Percentiles rank a stretch among this genome's conserved stretches.
phyloP scores from a whole-genome alignment of 441 rosid species.

The Theobroma grandiflorum region DNA sequence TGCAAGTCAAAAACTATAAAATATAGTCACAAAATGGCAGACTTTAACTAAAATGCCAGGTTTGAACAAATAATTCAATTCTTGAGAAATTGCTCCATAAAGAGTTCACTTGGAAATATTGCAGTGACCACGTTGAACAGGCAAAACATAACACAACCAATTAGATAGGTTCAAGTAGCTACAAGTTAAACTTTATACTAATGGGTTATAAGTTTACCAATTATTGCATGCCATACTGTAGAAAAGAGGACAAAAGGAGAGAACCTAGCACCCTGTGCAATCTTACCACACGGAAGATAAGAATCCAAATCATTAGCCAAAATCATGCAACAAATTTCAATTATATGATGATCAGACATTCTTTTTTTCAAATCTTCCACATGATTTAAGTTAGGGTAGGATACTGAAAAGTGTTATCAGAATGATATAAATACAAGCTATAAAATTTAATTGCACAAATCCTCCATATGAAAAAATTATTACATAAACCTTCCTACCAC shows the following conservation, averaged over 20 bases:
- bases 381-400: neutral
- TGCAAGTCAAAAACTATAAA: neutral
- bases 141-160: neutral
- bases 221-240: neutral
- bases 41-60: neutral
- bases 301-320: neutral
- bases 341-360: neutral
- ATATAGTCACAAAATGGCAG: neutral
- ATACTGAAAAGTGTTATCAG: neutral
- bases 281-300: slow-evolving; percentile 3
- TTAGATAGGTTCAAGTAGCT: slow-evolving; percentile 2
- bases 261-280: neutral
- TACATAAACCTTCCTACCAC: too few species aligned
- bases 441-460: neutral
- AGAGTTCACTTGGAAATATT: neutral
- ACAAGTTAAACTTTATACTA: neutral
- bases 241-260: neutral
- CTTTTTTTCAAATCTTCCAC: neutral
- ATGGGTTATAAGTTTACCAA: neutral
- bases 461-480: neutral
- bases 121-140: neutral
- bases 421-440: neutral
- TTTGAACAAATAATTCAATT: neutral
- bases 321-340: neutral
- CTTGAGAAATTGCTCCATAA: neutral